phyloP scores from a whole-genome alignment of 257 asterid species.

The Nicotiana noctiflora region DNA sequence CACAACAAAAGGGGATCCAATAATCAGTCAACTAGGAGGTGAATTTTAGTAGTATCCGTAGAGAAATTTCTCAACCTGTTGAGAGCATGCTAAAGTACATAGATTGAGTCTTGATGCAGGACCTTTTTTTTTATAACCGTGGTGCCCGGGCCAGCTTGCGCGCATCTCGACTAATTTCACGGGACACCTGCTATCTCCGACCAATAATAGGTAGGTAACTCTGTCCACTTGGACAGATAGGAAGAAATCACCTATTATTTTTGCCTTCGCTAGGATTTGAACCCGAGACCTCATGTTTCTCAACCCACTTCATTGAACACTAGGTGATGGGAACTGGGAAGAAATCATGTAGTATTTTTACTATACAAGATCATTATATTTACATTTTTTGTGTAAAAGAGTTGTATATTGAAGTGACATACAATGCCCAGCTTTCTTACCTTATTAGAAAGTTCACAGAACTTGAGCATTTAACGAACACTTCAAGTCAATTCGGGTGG shows the following conservation, averaged over 20 bases:
- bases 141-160: no score
- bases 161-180: no score
- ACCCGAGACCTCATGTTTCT: no score
- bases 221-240: no score
- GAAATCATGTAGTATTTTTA: no score
- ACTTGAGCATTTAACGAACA: not conserved
- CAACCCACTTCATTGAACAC: no score
- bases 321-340: no score
- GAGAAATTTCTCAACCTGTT: not conserved
- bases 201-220: no score
- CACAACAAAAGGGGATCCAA: not conserved
- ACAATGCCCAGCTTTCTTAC: not conserved
- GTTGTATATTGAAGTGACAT: not conserved
- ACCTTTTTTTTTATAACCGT: no score
- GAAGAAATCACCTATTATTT: no score
- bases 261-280: no score
- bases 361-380: not conserved
- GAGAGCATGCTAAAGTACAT: not conserved
- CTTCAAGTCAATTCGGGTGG: not conserved
- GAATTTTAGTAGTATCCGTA: not conserved
- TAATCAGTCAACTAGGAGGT: not conserved
- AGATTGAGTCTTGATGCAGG: not conserved
- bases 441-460: not conserved
- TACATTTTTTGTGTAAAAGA: not conserved
- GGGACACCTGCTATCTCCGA: no score